A percentile compares a stretch with the other conserved stretches of the same genome.
phyloP scores from a whole-genome alignment of 2,329 filamentous ascomycete species.

The Macroventuria anomochaeta region DNA sequence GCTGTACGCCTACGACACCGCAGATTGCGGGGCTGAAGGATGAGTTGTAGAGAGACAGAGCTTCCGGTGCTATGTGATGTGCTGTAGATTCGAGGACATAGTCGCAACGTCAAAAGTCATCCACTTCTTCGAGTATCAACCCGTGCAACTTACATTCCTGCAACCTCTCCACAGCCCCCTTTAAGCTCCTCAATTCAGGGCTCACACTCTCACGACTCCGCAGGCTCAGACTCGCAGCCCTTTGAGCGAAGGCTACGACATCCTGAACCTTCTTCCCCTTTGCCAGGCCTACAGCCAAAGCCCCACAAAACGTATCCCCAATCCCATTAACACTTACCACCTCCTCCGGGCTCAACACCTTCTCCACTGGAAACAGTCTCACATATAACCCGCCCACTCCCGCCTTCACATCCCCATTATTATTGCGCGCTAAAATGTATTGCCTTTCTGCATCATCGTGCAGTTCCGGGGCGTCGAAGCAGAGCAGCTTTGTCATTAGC shows the following conservation, averaged over 20 bases:
- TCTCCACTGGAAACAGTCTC: constrained; percentile 69
- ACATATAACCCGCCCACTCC: constrained; percentile 80
- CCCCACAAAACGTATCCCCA: constrained; percentile 90
- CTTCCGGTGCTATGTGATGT: too few relatives aligned
- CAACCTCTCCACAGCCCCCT: neutral
- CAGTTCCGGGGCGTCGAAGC: constrained; percentile 71
- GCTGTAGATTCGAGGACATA: too few relatives aligned
- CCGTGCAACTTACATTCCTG: neutral
- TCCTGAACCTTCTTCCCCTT: constrained; percentile 61
- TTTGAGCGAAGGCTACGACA: constrained; percentile 80
- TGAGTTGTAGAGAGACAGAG: too few relatives aligned
- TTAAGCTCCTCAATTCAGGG: constrained; percentile 55
- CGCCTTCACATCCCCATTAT: constrained; percentile 56
- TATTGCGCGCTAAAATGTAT: constrained; percentile 72
- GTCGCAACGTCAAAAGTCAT: too few relatives aligned
- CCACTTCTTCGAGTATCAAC: too few relatives aligned
- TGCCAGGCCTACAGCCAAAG: constrained; percentile 79
- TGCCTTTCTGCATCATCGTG: constrained; percentile 66
- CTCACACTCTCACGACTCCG: constrained; percentile 77
- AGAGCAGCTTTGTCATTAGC: constrained; percentile 74
- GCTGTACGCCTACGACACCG: too few relatives aligned
- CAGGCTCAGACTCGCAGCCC: constrained; percentile 79
- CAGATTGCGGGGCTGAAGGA: too few relatives aligned
- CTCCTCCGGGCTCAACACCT: constrained; percentile 65
- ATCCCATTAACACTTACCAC: constrained; percentile 92